Evolutionary conservation across 495 filamentous ascomycete species (phyloP), one percentile per base, ranked within the genome.

Genomic region (Aspergillus kassunensis): DNA sequence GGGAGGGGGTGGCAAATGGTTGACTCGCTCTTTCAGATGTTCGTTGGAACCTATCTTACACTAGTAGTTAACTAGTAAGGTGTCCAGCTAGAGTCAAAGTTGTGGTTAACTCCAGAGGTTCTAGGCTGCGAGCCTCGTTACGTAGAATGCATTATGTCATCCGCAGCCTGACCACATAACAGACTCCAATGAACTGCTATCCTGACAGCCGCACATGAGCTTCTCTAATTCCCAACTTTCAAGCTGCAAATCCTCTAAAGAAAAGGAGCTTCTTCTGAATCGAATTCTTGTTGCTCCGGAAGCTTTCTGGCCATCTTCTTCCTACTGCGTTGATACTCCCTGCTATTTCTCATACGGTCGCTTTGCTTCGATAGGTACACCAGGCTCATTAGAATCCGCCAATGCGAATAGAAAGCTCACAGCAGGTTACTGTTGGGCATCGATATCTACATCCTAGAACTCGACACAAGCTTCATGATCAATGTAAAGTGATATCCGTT

Each of bases 71-170:
- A n/a, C n/a, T n/a, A n/a, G n/a, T n/a, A n/a, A n/a, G n/a, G 7
- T 33, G 20, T 19, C 25, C 24, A 27, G 24, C 24, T 27, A 4
- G 24, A 27, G 24, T 27, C n/a, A n/a, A n/a, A n/a, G n/a, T n/a
- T n/a, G 27, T 11, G 11, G 11, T 29, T 11, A 29, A 29, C 27
- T 29, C 6, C 27, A 6, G 23, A 34, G 18, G 48, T 45, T 48
- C 48, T 56, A 16, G 56, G 58, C 54, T 53, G 31, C 60, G 49
- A 34, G 51, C 30, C 55, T 10, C 16, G 24, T 68, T 65, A 65
- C 64, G 56, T 59, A 47, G 27, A 59, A 63, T 59, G 53, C 65
- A 71, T 74, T 72, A 72, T 72, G 71, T 74, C 71, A 74, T 74
- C 70, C 55, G 48, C 53, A 34, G 55, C 57, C 53, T 52, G 49